A percentile compares a stretch with the other conserved stretches of the same genome.
Evolutionary conservation across 169 alveolate genomes (phyloP).

Genomic region (Cytauxzoon felis): DNA sequence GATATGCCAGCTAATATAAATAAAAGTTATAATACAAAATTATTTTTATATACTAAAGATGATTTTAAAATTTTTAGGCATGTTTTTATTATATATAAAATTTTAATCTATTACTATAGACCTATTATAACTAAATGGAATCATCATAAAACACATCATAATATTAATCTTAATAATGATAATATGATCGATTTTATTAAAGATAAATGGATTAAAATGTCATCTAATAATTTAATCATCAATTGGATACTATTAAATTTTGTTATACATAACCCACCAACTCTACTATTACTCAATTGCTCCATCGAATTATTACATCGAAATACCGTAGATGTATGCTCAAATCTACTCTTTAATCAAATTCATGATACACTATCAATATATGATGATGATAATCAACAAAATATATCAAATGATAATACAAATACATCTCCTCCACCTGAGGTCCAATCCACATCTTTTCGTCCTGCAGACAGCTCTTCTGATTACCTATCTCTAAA

Average conservation of each 20-base stretch:
- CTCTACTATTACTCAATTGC: slow-evolving; percentile 61
- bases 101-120: too few species aligned
- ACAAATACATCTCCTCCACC: background rate
- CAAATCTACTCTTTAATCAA: slow-evolving; percentile 69
- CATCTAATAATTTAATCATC: slow-evolving; percentile 50
- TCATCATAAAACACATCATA: background rate
- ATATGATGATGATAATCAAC: slow-evolving; percentile 12
- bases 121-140: slow-evolving; percentile 32
- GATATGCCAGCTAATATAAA: slow-evolving; percentile 28
- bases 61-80: slow-evolving; percentile 35
- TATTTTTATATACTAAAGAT: slow-evolving; percentile 7
- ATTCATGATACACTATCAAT: slow-evolving; percentile 67
- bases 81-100: background rate
- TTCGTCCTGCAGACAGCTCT: background rate
- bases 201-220: slow-evolving; percentile 57
- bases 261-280: slow-evolving; percentile 72
- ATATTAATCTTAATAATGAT: slow-evolving; percentile 10
- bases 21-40: slow-evolving; percentile 26
- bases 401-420: background rate
- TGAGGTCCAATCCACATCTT: background rate
- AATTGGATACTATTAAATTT: slow-evolving; percentile 75
- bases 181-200: slow-evolving; percentile 47
- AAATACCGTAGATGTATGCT: slow-evolving; percentile 59
- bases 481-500: background rate
- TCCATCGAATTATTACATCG: slow-evolving; percentile 64